Percentiles rank a stretch among this genome's conserved stretches.
Conservation (phyloP, 352 stramenopile species). For the Elongisporangium prolatum region DNA sequence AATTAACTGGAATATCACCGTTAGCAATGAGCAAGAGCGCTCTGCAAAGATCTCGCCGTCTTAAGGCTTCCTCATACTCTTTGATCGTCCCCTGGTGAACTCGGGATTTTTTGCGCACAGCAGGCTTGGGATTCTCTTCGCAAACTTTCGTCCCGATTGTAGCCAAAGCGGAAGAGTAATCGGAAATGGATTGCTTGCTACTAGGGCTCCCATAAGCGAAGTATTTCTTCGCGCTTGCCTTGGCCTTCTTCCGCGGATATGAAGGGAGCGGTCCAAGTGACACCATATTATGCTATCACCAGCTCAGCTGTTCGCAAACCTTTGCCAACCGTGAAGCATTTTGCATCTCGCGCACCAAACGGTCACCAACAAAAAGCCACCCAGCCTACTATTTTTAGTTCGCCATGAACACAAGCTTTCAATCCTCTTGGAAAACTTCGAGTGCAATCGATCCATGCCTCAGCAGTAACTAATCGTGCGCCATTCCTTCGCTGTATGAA, state of each 20-base stretch:
- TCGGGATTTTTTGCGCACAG: background rate
- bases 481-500: background rate
- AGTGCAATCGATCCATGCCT: background rate
- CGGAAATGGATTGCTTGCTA: background rate
- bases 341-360: background rate
- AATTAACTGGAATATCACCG: slow-evolving; percentile 32
- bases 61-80: slow-evolving; percentile 49
- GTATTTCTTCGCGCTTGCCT: slow-evolving; percentile 14
- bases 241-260: background rate
- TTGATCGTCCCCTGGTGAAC: slow-evolving; percentile 7
- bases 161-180: background rate
- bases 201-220: slow-evolving; percentile 1
- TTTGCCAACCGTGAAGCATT: background rate
- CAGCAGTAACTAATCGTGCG: background rate
- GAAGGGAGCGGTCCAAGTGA: background rate
- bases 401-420: background rate
- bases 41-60: slow-evolving; percentile 46
- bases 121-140: background rate
- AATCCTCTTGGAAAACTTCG: background rate
- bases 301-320: background rate
- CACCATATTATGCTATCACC: background rate
- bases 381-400: background rate
- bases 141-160: background rate
- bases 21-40: slow-evolving; percentile 74
- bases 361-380: background rate